Conservation (phyloP, 164 flowering plant species). For the Aristolochia californica region DNA sequence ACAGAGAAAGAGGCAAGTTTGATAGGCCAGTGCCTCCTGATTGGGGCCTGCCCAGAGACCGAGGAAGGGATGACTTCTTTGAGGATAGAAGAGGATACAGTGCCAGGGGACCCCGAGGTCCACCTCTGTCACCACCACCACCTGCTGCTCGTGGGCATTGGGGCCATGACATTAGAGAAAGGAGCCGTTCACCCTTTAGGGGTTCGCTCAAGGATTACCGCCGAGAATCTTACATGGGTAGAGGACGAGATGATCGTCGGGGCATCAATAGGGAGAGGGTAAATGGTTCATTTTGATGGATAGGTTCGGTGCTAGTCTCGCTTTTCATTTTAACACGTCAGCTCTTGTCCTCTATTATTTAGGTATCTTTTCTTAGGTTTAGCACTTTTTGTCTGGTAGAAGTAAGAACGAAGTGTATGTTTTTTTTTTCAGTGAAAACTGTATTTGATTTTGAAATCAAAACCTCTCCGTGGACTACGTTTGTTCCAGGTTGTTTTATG, state of each 20-base stretch:
- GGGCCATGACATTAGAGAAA: conserved; percentile 50
- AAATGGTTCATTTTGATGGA: no score
- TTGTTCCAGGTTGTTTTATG: no score
- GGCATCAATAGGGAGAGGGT: conserved; percentile 28
- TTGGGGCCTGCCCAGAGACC: conserved; percentile 38
- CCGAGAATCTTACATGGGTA: conserved; percentile 37
- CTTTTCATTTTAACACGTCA: no score
- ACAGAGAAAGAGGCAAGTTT: conserved; percentile 43
- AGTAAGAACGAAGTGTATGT: no score
- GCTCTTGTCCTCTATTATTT: no score
- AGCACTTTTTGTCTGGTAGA: no score
- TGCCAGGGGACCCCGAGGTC: conserved; percentile 14
- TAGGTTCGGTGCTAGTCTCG: no score
- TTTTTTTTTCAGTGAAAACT: no score
- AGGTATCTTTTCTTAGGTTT: no score
- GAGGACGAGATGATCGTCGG: conserved; percentile 52
- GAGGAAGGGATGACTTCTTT: conserved; percentile 39
- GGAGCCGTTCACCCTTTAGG: conserved; percentile 77
- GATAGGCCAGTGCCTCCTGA: conserved; percentile 44
- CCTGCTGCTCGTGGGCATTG: conserved; percentile 43
- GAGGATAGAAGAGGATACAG: conserved; percentile 43
- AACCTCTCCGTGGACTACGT: no score
- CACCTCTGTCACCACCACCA: conserved; percentile 35
- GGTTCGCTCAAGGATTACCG: conserved; percentile 38
- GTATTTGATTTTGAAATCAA: no score